These are phyloP conservation scores for Neofusicoccum umdonicola DNA, from an alignment of 2,329 filamentous ascomycete species.

Conservation along the genomic window DNA sequence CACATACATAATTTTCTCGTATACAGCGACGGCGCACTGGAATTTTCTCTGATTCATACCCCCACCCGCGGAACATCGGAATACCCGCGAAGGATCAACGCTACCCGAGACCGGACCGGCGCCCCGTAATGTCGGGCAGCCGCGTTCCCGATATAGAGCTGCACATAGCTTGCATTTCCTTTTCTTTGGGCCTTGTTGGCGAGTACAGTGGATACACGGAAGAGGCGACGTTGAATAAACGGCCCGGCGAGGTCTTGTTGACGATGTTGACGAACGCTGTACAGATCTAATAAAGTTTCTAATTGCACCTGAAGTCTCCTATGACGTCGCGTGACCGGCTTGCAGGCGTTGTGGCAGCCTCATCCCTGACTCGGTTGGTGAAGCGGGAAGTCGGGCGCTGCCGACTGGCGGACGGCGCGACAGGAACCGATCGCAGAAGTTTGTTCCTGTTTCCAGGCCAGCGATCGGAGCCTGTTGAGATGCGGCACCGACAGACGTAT, in stretches of 20 bases:
- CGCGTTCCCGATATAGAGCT: neutral
- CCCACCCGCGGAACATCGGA: neutral
- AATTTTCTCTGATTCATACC: slow-evolving; percentile 11
- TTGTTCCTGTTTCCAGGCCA: neutral
- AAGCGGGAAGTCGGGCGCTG: neutral
- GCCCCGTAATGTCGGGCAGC: neutral
- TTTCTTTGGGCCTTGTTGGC: neutral
- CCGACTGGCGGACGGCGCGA: neutral
- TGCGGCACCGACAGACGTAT: neutral
- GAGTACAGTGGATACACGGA: neutral
- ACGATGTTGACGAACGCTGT: slow-evolving; percentile 4
- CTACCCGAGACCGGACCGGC: neutral
- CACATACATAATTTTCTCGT: slow-evolving; percentile 9
- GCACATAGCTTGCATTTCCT: neutral
- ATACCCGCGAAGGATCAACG: neutral
- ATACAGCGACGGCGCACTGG: slow-evolving; percentile 8
- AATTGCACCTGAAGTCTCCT: neutral
- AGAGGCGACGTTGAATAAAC: neutral
- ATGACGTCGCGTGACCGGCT: neutral
- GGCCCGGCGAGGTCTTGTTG: slow-evolving; percentile 3
- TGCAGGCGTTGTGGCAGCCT: neutral
- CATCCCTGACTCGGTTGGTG: neutral
- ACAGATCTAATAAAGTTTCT: neutral
- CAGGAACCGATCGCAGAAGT: neutral
- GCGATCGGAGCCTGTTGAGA: neutral